Conservation (phyloP, 495 filamentous ascomycete genomes). For the Penicillium verhagenii region DNA sequence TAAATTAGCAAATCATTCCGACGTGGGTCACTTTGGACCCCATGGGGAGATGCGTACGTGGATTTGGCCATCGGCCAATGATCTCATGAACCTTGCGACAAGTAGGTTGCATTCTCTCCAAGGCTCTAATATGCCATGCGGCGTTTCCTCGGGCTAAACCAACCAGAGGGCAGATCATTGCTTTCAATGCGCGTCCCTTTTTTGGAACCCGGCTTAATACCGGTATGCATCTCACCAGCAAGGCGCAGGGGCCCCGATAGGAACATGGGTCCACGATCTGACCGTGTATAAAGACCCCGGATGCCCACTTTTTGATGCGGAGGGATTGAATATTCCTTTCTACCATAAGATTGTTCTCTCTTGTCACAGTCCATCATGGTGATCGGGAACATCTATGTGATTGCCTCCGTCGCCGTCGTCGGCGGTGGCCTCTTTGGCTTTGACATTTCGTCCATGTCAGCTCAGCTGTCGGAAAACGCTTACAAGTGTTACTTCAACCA, state of each 20-base stretch:
- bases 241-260: too few relatives aligned
- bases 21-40: conserved; percentile 1
- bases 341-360: not conserved
- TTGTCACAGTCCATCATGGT: not conserved
- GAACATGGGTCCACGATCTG: too few relatives aligned
- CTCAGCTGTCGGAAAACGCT: conserved; percentile 58
- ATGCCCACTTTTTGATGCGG: not conserved
- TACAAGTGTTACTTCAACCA: conserved; percentile 68
- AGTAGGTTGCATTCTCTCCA: conserved; percentile 1
- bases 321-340: not conserved
- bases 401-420: conserved; percentile 71
- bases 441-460: conserved; percentile 80
- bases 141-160: conserved; percentile 4
- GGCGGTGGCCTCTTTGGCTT: conserved; percentile 83
- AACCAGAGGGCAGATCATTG: too few relatives aligned
- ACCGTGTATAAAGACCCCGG: not conserved
- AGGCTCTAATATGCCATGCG: not conserved
- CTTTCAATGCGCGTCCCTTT: not conserved
- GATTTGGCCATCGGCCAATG: not conserved
- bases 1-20: not conserved
- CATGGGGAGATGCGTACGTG: conserved; percentile 1
- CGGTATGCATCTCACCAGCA: too few relatives aligned
- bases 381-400: conserved; percentile 62
- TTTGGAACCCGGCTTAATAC: not conserved
- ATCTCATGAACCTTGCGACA: not conserved